Evolutionary conservation across 768 basidiomycete genomes (phyloP), one percentile per base, ranked within the genome.

Genomic region (Leccinum ochraceum): DNA sequence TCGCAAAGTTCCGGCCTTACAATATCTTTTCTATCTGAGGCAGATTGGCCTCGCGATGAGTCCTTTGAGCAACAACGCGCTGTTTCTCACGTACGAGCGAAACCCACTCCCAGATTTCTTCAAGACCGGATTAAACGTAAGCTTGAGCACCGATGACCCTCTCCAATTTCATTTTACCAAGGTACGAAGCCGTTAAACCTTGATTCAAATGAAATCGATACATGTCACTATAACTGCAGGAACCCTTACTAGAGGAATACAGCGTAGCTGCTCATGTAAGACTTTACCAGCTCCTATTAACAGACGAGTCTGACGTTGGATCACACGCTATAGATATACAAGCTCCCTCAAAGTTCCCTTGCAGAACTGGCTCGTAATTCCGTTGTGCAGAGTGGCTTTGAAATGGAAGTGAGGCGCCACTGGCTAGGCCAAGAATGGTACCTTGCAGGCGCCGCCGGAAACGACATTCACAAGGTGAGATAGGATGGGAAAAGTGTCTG

Each of bases 21-120:
- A 96, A 70, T 99, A 99, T 71, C 84, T 99, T 14, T 99, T 95
- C 77, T 99, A 98, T 74, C 81, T 99, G 64, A 95, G 94, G 76
- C 97, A 98, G 77, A 98, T 98, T 63, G 96, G 97, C 32, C 84
- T 99, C 17, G 97, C 97, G 2, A 99, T 99, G 97, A 95, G 93
- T 69, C 97, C 97, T 3, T 76, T 99, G 51, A 97, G 94, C 75
- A 99, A 99, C 73, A 99, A 99, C 66, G 95, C 97, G 1, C 78
- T 99, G 39, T 99, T 99, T 80, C 79, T 99, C 70, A 89, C 92
- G 3, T 98, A 98, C 68, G 97, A 99, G 77, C 82, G 97, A 48
- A 99, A 99, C 70, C 97, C 97, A 0, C 83, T 99, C 42, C 95
- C 94, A 5, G 94, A 96, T 68, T 99, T 96, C 77, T 98, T 98